Evolutionary conservation across 352 stramenopile genomes (phyloP).

Genomic region (Pythium folliculosum): DNA sequence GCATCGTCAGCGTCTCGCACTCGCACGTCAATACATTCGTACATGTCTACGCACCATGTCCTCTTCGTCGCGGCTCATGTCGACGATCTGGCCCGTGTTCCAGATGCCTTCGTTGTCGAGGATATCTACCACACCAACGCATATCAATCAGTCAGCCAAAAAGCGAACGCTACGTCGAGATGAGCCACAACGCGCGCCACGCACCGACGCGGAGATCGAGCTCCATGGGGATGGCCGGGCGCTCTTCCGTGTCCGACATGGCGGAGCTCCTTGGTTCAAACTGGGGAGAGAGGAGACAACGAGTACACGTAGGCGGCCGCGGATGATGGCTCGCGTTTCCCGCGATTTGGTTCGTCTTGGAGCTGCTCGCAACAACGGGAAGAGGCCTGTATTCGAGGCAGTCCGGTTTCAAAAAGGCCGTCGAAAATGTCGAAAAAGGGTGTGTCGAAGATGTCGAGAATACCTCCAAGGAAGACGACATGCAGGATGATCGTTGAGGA

Average conservation of each 20-base stretch:
- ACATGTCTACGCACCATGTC: conserved; percentile 49
- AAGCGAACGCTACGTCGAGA: too few relatives aligned
- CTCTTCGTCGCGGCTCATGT: conserved; percentile 64
- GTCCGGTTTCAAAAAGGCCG: neutral
- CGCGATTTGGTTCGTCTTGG: neutral
- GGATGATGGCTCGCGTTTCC: neutral
- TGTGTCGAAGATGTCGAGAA: conserved; percentile 2
- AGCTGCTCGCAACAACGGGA: neutral
- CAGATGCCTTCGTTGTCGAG: conserved; percentile 84
- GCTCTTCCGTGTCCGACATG: conserved; percentile 29
- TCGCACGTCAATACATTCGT: too few relatives aligned
- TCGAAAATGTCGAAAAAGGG: conserved; percentile 17
- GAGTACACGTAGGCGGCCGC: too few relatives aligned
- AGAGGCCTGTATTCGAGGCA: conserved; percentile 6
- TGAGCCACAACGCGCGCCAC: conserved; percentile 20
- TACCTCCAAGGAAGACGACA: neutral
- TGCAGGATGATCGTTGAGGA: too few relatives aligned
- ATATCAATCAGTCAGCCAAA: neutral
- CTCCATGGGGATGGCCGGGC: conserved; percentile 54
- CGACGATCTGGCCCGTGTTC: conserved; percentile 74
- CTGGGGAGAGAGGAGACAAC: neutral
- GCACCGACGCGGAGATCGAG: conserved; percentile 70
- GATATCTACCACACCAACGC: conserved; percentile 42
- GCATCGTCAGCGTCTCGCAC: neutral
- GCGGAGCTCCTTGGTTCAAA: too few relatives aligned